Evolutionary conservation across 495 filamentous ascomycete species (phyloP), one percentile per base, ranked within the genome.

Genomic region (Aspergillus avenaceus): DNA sequence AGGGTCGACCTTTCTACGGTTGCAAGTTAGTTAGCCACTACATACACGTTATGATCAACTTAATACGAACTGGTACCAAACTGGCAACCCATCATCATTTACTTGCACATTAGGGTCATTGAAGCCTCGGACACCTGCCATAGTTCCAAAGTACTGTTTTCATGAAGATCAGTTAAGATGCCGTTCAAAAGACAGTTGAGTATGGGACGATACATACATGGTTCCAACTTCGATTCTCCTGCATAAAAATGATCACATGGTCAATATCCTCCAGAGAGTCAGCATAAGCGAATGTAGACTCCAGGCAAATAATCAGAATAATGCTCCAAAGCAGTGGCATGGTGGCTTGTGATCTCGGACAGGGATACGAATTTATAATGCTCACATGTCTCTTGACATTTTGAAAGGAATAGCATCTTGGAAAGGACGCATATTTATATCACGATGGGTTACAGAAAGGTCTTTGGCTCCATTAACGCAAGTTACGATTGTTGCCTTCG

Each of bases 221-320:
- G 42, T 73, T 67, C 61, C 63, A 70, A 9, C 69, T 59, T 21
- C 70, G 56, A 49, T 75, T 76, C 60, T 78, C 78, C 56, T 81
- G 78, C 78, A 81, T 81, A 63, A 81, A 81, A 24, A 81, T 70
- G 5, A 81, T 71, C 13, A 81, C 77, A 72, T 81, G 78, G 25
- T 81, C 66, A 49, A 81, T 78, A 55, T 78, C 75, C 19, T 65
- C 66, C 23, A 81, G 52, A 12, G 74, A 72, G 3, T 70, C 76
- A 26, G 65, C 71, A 12, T 37, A 18, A 8, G 54, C 69, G 41
- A 62, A 63, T 9, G 41, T 46, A 36, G 44, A 55, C 27, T 41
- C 53, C 21, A 67, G 49, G 19, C 62, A 48, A 40, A 62, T 26
- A 6, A 51, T 37, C 8, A 70, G 38, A 37, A 45, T 50, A 29